A percentile compares a stretch with the other conserved stretches of the same genome.
phyloP scores from a whole-genome alignment of 768 basidiomycete genomes.

The Tephrocybe sp. region DNA sequence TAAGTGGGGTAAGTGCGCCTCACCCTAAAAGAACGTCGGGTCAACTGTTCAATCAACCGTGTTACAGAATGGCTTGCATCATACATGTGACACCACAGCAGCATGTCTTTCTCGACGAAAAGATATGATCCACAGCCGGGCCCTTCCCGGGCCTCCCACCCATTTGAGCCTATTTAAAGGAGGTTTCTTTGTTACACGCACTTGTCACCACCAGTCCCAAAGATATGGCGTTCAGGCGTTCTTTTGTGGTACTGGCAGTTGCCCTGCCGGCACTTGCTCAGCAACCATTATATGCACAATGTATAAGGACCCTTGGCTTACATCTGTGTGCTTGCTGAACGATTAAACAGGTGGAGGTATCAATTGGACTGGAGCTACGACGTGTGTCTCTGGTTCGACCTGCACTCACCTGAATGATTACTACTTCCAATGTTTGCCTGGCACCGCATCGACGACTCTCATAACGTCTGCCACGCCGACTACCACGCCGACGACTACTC shows the following conservation, averaged over 20 bases:
- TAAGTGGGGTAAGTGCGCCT: background rate
- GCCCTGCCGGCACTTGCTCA: slow-evolving; percentile 29
- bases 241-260: slow-evolving; percentile 24
- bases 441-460: slow-evolving; percentile 19
- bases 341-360: slow-evolving; percentile 38
- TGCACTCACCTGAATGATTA: slow-evolving; percentile 32
- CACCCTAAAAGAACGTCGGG: slow-evolving; percentile 7
- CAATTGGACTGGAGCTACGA: slow-evolving; percentile 34
- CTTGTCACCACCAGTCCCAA: background rate
- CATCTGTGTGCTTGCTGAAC: too few relatives aligned
- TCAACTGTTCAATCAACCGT: slow-evolving; percentile 2
- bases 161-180: slow-evolving; percentile 2
- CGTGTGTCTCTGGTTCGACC: slow-evolving; percentile 31
- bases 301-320: slow-evolving; percentile 16
- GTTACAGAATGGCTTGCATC: background rate
- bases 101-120: background rate
- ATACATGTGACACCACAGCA: slow-evolving; percentile 12
- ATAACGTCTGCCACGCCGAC: slow-evolving; percentile 19
- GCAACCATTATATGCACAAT: slow-evolving; percentile 28
- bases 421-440: slow-evolving; percentile 37
- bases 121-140: background rate
- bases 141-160: background rate
- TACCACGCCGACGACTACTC: slow-evolving; percentile 13
- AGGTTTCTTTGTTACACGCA: background rate
- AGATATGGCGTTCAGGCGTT: slow-evolving; percentile 24